Evolutionary conservation across 257 asterid genomes (phyloP).

Genomic region (Nicotiana noctiflora): DNA sequence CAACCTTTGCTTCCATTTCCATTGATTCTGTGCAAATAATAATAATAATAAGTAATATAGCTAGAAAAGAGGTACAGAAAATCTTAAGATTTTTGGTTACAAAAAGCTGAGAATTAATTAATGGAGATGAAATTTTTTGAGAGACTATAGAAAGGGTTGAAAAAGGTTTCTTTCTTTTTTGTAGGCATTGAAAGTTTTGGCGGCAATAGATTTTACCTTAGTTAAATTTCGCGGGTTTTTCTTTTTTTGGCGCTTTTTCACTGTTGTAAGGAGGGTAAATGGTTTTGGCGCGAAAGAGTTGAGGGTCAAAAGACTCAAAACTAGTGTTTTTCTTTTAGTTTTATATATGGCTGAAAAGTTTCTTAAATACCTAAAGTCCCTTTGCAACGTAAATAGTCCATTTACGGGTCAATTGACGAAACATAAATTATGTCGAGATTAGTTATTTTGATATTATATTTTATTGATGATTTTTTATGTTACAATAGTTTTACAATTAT

Average conservation of each 20-base stretch:
- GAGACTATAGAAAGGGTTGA: neutral
- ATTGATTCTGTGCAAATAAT: neutral
- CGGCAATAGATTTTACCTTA: conserved; percentile 13
- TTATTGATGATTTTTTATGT: no score
- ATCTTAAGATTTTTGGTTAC: neutral
- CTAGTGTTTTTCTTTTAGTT: no score
- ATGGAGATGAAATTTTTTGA: neutral
- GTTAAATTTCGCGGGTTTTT: conserved; percentile 3
- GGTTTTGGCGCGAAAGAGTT: neutral
- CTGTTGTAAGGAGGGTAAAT: neutral
- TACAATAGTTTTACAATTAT: fast-evolving
- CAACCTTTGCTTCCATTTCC: conserved; percentile 18
- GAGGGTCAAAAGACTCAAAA: neutral
- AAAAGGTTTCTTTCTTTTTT: neutral
- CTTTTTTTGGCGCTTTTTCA: conserved; percentile 16
- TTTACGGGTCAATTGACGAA: no score
- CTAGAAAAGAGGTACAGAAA: neutral
- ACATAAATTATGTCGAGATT: no score
- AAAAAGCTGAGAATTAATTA: neutral
- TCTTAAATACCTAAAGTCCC: no score
- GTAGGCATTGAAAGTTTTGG: conserved; percentile 12
- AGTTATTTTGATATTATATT: fast-evolving
- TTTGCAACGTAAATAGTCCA: no score
- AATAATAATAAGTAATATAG: neutral
- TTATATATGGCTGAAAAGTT: no score